Evolutionary conservation across 352 stramenopile genomes (phyloP).

Genomic region (Phytophthora cactorum): DNA sequence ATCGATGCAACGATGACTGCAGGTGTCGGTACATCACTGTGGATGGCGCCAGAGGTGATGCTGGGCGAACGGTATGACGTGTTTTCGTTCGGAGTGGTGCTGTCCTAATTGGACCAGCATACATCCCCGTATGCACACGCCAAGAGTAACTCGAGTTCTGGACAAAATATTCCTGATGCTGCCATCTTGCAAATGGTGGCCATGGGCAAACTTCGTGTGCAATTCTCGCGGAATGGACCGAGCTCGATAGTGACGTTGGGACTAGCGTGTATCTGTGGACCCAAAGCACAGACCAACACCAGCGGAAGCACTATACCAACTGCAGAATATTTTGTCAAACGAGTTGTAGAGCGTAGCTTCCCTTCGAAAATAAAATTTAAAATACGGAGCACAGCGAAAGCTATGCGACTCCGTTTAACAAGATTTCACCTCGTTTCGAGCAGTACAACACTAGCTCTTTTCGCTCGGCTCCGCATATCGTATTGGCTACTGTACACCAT

Average conservation of each 20-base stretch:
- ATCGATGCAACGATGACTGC: conserved; percentile 39
- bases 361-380: too few relatives aligned
- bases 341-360: not conserved
- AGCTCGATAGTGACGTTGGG: conserved; percentile 16
- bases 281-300: conserved; percentile 37
- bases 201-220: conserved; percentile 26
- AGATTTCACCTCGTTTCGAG: not conserved
- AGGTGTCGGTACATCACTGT: conserved; percentile 36
- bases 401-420: too few relatives aligned
- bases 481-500: too few relatives aligned
- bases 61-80: conserved; percentile 40
- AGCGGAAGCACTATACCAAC: conserved; percentile 40
- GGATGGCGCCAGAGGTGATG: conserved; percentile 42
- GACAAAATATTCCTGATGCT: conserved; percentile 24
- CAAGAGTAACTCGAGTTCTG: conserved; percentile 21
- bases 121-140: conserved; percentile 31
- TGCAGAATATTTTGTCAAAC: conserved; percentile 30
- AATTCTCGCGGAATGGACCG: conserved; percentile 32
- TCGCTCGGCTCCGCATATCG: too few relatives aligned
- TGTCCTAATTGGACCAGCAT: conserved; percentile 40
- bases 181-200: conserved; percentile 28
- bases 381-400: too few relatives aligned
- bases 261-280: conserved; percentile 36
- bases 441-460: not conserved
- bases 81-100: conserved; percentile 47